phyloP scores from a whole-genome alignment of 805 yeast species.

The Torulaspora gathmanii region DNA sequence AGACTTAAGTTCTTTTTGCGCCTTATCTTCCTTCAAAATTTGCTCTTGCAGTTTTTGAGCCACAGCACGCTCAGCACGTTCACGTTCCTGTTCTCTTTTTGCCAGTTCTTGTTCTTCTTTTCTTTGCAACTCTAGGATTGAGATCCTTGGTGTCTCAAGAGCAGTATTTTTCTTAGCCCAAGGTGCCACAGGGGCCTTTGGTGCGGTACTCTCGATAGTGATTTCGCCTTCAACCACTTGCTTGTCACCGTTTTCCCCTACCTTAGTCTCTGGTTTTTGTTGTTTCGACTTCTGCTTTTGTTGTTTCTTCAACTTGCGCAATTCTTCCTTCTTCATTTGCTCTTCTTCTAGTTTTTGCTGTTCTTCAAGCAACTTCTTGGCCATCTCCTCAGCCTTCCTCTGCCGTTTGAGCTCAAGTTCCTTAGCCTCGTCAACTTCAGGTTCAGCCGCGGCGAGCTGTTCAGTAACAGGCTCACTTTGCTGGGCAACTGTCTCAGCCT shows the following conservation, averaged over 20 bases:
- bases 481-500: neutral
- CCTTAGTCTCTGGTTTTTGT: slow-evolving; percentile 6
- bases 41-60: slow-evolving; percentile 24
- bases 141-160: slow-evolving; percentile 18
- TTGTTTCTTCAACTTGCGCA: slow-evolving; percentile 14
- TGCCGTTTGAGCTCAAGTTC: slow-evolving; percentile 6
- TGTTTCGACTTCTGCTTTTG: slow-evolving; percentile 12
- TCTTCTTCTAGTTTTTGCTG: slow-evolving; percentile 16
- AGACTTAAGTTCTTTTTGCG: slow-evolving; percentile 21
- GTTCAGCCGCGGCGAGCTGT: neutral
- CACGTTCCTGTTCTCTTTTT: slow-evolving; percentile 16
- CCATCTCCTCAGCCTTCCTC: slow-evolving; percentile 25
- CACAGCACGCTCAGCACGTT: slow-evolving; percentile 16
- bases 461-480: neutral
- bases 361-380: slow-evolving; percentile 20
- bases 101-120: slow-evolving; percentile 20
- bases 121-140: slow-evolving; percentile 24
- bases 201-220: slow-evolving; percentile 5
- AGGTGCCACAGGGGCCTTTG: slow-evolving; percentile 26
- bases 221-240: neutral
- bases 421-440: slow-evolving; percentile 3
- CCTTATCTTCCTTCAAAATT: slow-evolving; percentile 21
- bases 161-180: slow-evolving; percentile 28
- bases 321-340: slow-evolving; percentile 12
- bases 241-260: slow-evolving; percentile 5